phyloP scores from a whole-genome alignment of 768 basidiomycete genomes.

The Coprinopsis marcescibilis region DNA sequence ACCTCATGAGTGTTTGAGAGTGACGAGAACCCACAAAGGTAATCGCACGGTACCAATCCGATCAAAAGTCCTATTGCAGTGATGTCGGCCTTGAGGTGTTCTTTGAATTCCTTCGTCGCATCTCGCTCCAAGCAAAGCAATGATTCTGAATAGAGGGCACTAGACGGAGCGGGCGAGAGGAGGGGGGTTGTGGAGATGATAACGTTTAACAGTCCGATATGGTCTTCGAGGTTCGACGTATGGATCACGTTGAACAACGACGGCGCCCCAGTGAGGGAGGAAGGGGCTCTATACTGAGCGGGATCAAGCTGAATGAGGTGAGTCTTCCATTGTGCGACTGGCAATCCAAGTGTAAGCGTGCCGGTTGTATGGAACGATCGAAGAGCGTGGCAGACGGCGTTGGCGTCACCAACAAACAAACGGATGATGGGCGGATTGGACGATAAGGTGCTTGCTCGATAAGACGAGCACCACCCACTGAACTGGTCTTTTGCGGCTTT shows the following conservation, averaged over 20 bases:
- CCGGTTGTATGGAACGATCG: constrained; percentile 14
- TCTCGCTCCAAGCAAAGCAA: constrained; percentile 26
- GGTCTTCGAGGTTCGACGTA: constrained; percentile 45
- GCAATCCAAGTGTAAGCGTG: constrained; percentile 18
- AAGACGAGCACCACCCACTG: constrained; percentile 8
- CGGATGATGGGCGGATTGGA: constrained; percentile 25
- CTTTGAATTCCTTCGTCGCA: constrained; percentile 25
- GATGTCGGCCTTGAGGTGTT: constrained; percentile 27
- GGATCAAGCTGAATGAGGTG: constrained; percentile 1
- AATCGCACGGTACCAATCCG: constrained; percentile 28
- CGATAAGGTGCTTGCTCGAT: constrained; percentile 9
- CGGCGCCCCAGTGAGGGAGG: not conserved
- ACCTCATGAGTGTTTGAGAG: constrained; percentile 32
- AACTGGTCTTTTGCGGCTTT: constrained; percentile 13
- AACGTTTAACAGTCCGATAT: constrained; percentile 41
- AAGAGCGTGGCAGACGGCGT: constrained; percentile 34
- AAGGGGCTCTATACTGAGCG: constrained; percentile 5
- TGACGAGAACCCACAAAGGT: constrained; percentile 29
- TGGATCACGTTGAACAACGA: constrained; percentile 40
- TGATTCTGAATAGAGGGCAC: constrained; percentile 39
- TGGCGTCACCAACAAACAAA: constrained; percentile 35
- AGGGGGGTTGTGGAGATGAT: constrained; percentile 33
- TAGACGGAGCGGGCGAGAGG: constrained; percentile 23
- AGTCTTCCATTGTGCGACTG: constrained; percentile 11
- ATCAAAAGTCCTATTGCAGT: constrained; percentile 27